Evolutionary conservation across 2,329 filamentous ascomycete genomes (phyloP), one percentile per base, ranked within the genome.

Genomic region (Ramularia endophylla): DNA sequence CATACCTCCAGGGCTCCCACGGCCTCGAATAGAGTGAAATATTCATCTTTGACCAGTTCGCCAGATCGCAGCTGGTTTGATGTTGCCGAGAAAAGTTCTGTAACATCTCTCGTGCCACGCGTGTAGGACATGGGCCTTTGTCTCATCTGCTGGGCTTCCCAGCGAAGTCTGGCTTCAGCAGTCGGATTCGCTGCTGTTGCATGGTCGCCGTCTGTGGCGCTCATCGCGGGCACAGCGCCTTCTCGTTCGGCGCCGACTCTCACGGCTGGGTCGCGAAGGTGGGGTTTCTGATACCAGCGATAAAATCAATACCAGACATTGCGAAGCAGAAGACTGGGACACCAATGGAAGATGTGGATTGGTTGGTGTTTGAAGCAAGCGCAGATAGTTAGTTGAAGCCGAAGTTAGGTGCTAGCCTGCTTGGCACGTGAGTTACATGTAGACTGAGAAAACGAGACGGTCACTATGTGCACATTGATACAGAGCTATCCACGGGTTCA

Each of bases 21-120:
- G 36, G 89, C 84, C 67, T 97, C 92, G 54, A 95, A 95, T 4
- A 98, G 74, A 1, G 88, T 94, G 59, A 98, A 97, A 61, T 80
- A 80, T 32, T 85, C 86, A 87, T 97, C 89, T 68, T 95, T 95
- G 50, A 97, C 75, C 3, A 98, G 75, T 54, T 94, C 81, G 22
- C 92, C 92, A 6, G 85, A 80, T 34, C 76, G 67, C 43, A 97
- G 70, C 47, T 79, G 47, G 19, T 44, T 48, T 9, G 58, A 58
- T 16, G 64, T 62, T 30, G 48, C 45, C 3, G 53, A 45, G 39
- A 66, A 66, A 22, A 59, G 51, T 32, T 48, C 49, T 8, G 64
- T 66, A 36, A 65, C 58, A 48, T 66, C 63, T 25, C 39, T 46
- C 4, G 52, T 45, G 12, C 43, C 34, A 18, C 49, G 38, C 17